Base-by-base conservation (phyloP, 2,329 filamentous ascomycete species). In the Pseudocercospora pini-densiflorae region DNA sequence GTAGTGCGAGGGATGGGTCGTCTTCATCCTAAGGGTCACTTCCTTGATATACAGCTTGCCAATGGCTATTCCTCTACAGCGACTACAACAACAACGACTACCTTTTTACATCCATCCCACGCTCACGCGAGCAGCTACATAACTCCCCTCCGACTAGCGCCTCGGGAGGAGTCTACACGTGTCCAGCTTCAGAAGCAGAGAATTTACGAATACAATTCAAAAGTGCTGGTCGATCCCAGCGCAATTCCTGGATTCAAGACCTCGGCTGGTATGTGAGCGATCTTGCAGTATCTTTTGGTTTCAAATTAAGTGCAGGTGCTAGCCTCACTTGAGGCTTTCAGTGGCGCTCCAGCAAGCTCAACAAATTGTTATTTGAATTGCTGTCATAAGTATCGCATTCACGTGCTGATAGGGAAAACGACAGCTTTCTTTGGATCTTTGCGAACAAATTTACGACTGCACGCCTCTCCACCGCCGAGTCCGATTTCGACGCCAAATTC, bases 341-440 rank as follows among this genome's bases (percentile, higher is more conserved):
- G 14, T 53, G 14, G 21, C 47, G 47, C 21, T 43, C 12, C 40
- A 16, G 16, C 40, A 43, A 43, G n/a, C 16, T 43, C n/a, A n/a
- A n/a, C 40, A 43, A 7, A n/a, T 43, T 8, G 6, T 43, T 2
- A 43, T 43, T 19, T 8, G 40, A n/a, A n/a, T 3, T 7, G 40
- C 5, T 19, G 16, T n/a, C 16, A n/a, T 9, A 8, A n/a, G 40
- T 43, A 43, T 43, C 40, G 40, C 40, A 43, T 43, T 5, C 40
- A 16, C 16, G 6, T 43, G 40, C 40, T 43, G 40, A 43, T 43
- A 2, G 6, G 16, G 40, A 7, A 19, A 14, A 27, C 21, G 8
- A 43, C 27, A 95, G 92, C 92, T 27, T 95, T 95, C 82, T 90
- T 95, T 79, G 90, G 89, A 63, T 94, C 92, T 72, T 85, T 95